phyloP scores from a whole-genome alignment of 1,284 basidiomycete genomes.

The Trichosporon sp. region DNA sequence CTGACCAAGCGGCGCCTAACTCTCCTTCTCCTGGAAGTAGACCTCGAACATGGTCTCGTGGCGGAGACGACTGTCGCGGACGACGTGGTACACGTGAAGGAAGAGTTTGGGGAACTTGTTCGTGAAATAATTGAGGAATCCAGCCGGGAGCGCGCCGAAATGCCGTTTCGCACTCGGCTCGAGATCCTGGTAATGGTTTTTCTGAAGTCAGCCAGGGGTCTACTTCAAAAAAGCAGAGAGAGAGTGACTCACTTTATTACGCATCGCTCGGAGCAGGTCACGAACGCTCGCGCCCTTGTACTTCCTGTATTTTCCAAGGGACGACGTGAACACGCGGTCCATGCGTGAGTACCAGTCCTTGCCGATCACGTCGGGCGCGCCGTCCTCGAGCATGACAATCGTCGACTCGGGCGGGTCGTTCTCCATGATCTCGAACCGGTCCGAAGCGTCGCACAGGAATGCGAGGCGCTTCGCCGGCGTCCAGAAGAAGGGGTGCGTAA shows the following conservation, averaged over 20 bases:
- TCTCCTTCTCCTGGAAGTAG: constrained; percentile 63
- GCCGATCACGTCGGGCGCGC: constrained; percentile 70
- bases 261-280: constrained; percentile 85
- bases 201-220: constrained; percentile 61
- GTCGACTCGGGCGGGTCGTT: constrained; percentile 80
- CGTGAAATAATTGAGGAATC: constrained; percentile 91
- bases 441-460: constrained; percentile 95
- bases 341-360: constrained; percentile 83
- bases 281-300: constrained; percentile 89
- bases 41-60: constrained; percentile 81
- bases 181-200: constrained; percentile 91
- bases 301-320: constrained; percentile 93
- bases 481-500: constrained; percentile 98
- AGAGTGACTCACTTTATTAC: constrained; percentile 79
- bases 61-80: constrained; percentile 66
- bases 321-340: constrained; percentile 88
- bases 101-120: constrained; percentile 86
- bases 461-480: constrained; percentile 77
- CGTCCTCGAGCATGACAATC: constrained; percentile 74
- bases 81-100: constrained; percentile 84
- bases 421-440: constrained; percentile 97
- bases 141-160: constrained; percentile 85
- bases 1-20: neutral
- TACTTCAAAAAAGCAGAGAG: neutral
- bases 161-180: constrained; percentile 85